These are phyloP conservation scores for Coemansia sp. DNA, from an alignment of 192 early-diverging fungal genomes.

Conservation along the genomic window DNA sequence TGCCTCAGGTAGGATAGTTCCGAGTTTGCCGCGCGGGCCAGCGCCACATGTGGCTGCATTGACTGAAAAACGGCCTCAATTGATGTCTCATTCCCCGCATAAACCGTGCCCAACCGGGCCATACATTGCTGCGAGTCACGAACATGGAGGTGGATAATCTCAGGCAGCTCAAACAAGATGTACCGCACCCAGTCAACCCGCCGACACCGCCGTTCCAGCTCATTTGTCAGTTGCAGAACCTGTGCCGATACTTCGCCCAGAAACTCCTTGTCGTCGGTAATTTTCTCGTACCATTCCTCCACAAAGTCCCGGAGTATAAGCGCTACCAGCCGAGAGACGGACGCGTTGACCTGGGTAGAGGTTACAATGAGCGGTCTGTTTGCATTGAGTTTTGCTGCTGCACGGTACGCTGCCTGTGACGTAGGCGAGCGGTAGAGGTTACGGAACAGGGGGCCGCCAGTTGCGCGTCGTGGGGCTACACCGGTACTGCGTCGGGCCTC, in stretches of 20 bases:
- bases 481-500: conserved; percentile 35
- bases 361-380: conserved; percentile 14
- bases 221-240: conserved; percentile 31
- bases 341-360: conserved; percentile 27
- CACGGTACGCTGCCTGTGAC: conserved; percentile 7
- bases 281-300: conserved; percentile 43
- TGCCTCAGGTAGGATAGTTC: conserved; percentile 49
- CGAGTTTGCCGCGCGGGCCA: conserved; percentile 45
- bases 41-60: conserved; percentile 53
- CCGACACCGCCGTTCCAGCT: conserved; percentile 37
- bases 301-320: conserved; percentile 48
- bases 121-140: conserved; percentile 46
- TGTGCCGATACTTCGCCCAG: conserved; percentile 27
- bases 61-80: conserved; percentile 51
- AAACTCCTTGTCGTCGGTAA: conserved; percentile 52
- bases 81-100: conserved; percentile 41
- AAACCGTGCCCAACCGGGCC: conserved; percentile 44
- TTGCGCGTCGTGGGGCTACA: conserved; percentile 8
- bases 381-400: neutral
- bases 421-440: conserved; percentile 19
- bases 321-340: conserved; percentile 29
- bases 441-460: conserved; percentile 24
- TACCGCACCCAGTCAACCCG: conserved; percentile 48
- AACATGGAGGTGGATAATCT: conserved; percentile 45
- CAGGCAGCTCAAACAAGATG: conserved; percentile 43